Percentiles rank a stretch among this genome's conserved stretches.
Conservation (phyloP, 805 yeast genomes). For the Nakazawaea siamensis region DNA sequence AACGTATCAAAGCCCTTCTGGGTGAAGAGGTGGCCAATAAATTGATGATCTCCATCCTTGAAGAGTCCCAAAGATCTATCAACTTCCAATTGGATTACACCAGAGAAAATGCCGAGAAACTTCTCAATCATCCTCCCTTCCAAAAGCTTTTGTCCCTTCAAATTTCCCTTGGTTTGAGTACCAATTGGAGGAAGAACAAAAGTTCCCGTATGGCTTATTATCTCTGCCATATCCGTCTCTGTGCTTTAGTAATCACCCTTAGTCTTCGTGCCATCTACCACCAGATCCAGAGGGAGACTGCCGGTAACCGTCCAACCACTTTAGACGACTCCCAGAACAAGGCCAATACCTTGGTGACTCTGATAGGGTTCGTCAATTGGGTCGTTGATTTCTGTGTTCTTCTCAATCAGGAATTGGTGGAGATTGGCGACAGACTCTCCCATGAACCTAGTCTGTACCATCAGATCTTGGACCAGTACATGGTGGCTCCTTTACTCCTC, state of each 20-base stretch:
- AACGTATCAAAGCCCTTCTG: constrained; percentile 16
- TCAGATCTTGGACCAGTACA: constrained; percentile 17
- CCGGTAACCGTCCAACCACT: constrained; percentile 23
- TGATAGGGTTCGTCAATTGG: constrained; percentile 83
- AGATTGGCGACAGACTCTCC: not conserved
- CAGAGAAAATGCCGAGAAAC: constrained; percentile 68
- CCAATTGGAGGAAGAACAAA: constrained; percentile 29
- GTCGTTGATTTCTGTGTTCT: constrained; percentile 69
- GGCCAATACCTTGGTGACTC: constrained; percentile 53
- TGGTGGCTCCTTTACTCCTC: constrained; percentile 51
- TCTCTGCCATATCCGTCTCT: constrained; percentile 57
- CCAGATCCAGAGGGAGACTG: constrained; percentile 49
- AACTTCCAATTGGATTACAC: constrained; percentile 63
- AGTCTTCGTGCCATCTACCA: constrained; percentile 53
- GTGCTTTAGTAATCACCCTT: constrained; percentile 64
- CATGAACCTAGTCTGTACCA: too few species aligned
- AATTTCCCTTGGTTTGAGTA: constrained; percentile 47
- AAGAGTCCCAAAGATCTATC: constrained; percentile 70
- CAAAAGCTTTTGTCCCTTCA: constrained; percentile 69
- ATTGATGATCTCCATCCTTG: constrained; percentile 35
- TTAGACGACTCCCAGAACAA: constrained; percentile 46
- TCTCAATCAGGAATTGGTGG: constrained; percentile 57
- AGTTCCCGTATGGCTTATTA: constrained; percentile 48
- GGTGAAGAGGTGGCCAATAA: constrained; percentile 20
- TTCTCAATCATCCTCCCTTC: constrained; percentile 68